Evolutionary conservation across 2,329 filamentous ascomycete genomes (phyloP).

Genomic region (Apiospora saccharicola): DNA sequence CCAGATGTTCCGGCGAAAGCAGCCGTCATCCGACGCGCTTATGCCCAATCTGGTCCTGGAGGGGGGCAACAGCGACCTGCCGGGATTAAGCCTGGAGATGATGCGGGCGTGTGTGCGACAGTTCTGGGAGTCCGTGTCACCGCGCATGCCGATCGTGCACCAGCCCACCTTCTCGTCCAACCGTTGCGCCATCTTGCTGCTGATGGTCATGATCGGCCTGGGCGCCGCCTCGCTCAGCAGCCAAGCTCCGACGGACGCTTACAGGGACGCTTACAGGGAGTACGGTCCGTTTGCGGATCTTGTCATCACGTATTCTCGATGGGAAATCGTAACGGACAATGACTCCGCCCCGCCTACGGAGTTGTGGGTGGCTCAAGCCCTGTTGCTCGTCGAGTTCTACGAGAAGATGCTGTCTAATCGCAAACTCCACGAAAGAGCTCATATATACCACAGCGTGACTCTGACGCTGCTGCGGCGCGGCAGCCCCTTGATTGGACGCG

Average conservation of each 20-base stretch:
- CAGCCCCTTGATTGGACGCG: slow-evolving; percentile 83
- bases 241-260: slow-evolving; percentile 60
- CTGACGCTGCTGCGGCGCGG: slow-evolving; percentile 85
- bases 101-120: slow-evolving; percentile 86
- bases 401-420: slow-evolving; percentile 92
- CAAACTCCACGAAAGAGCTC: slow-evolving; percentile 82
- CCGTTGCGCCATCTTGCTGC: slow-evolving; percentile 77
- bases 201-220: slow-evolving; percentile 84
- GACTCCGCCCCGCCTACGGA: slow-evolving; percentile 86
- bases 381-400: slow-evolving; percentile 85
- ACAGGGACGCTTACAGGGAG: slow-evolving; percentile 52
- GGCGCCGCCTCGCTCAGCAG: slow-evolving; percentile 82
- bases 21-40: slow-evolving; percentile 42
- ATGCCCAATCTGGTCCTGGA: slow-evolving; percentile 37
- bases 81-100: slow-evolving; percentile 74
- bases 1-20: slow-evolving; percentile 51
- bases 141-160: slow-evolving; percentile 86
- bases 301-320: slow-evolving; percentile 76
- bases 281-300: slow-evolving; percentile 61
- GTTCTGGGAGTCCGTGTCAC: slow-evolving; percentile 87
- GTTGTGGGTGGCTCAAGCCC: slow-evolving; percentile 86
- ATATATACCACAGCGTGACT: slow-evolving; percentile 89
- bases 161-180: slow-evolving; percentile 85
- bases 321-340: slow-evolving; percentile 82
- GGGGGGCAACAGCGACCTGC: slow-evolving; percentile 51